Evolutionary conservation across 257 asterid genomes (phyloP), one percentile per base, ranked within the genome.

Genomic region (Henckelia pumila): DNA sequence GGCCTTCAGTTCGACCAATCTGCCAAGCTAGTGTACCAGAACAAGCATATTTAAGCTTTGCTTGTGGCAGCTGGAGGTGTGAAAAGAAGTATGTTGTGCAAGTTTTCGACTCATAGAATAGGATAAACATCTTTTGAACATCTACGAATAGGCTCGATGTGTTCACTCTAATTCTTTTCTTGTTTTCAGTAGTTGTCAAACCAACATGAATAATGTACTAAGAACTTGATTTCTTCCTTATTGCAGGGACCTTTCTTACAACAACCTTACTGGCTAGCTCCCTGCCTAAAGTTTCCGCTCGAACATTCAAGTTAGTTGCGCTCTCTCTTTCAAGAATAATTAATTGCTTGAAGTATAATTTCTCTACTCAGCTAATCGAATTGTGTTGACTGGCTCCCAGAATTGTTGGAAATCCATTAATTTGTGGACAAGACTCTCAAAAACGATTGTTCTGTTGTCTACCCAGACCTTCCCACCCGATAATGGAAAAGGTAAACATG

Each of bases 181-280:
- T 13, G 5, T 52, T 6, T 28, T 65, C 30, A 1, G 16, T 8
- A 20, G 35, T 65, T 47, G 60, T 52, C 13, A 21, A 23, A 25
- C 7, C 22, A 0, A 8, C 59, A 35, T 3, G 47, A 2, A 7
- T 35, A 35, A 9, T 35, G 2, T 35, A 35, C 13, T 35, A 35
- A 35, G 47, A 10, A 35, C 47, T 7, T 35, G 47, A 35, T 35
- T 35, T 2, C 16, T 71, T 63, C 19, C 61, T 63, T 72, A 23
- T 0, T 77, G 73, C 86, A 94, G 99, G 86, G 99, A 94, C 63
- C 85, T 94, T 59, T 88, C 99, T 37, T 93, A 82, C 88, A n/a
- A 93, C 76, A 90, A 93, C 78, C 70, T 94, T 63, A 94, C 91
- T 64, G 99, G n/a, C n/a, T n/a, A n/a, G 96, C 69, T 87, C 96